Conservation (phyloP, 768 basidiomycete genomes). For the Hortiboletus campestris region DNA sequence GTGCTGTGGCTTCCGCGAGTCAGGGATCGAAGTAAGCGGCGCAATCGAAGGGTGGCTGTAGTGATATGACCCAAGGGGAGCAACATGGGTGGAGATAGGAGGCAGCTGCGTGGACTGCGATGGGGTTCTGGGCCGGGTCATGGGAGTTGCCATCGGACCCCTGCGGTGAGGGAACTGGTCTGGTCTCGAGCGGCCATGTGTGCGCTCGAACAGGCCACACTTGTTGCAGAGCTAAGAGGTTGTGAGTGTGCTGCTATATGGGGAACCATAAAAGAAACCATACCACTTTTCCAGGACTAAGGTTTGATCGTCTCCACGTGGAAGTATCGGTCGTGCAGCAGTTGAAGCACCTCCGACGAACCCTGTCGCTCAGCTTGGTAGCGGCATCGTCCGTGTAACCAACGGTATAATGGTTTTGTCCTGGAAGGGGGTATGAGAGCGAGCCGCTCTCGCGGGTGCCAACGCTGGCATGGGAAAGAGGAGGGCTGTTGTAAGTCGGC, state of each 20-base stretch:
- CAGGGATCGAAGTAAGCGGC: constrained; percentile 40
- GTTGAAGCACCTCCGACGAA: constrained; percentile 78
- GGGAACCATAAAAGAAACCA: constrained; percentile 14
- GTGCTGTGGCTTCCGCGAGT: constrained; percentile 33
- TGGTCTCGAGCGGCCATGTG: constrained; percentile 73
- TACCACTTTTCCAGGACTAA: constrained; percentile 78
- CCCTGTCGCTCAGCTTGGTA: constrained; percentile 75
- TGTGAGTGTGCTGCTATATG: constrained; percentile 5
- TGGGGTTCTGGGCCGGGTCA: constrained; percentile 48
- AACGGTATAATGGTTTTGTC: constrained; percentile 38
- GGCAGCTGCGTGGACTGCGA: constrained; percentile 45
- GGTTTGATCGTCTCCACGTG: constrained; percentile 75
- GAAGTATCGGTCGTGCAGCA: constrained; percentile 84
- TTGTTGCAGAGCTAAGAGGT: constrained; percentile 49
- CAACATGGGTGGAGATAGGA: constrained; percentile 42
- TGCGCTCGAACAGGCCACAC: constrained; percentile 78
- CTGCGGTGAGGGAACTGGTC: constrained; percentile 82
- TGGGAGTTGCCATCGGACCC: constrained; percentile 57
- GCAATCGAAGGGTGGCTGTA: constrained; percentile 55
- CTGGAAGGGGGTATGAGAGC: constrained; percentile 38
- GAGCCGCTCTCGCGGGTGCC: constrained; percentile 26
- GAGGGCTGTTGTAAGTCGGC: constrained; percentile 25
- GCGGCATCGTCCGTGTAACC: constrained; percentile 75
- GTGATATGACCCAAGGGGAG: constrained; percentile 45
- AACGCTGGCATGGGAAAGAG: constrained; percentile 23